These are phyloP conservation scores for Eutypa lata DNA, from an alignment of 2,329 filamentous ascomycete species.

Conservation along the genomic window DNA sequence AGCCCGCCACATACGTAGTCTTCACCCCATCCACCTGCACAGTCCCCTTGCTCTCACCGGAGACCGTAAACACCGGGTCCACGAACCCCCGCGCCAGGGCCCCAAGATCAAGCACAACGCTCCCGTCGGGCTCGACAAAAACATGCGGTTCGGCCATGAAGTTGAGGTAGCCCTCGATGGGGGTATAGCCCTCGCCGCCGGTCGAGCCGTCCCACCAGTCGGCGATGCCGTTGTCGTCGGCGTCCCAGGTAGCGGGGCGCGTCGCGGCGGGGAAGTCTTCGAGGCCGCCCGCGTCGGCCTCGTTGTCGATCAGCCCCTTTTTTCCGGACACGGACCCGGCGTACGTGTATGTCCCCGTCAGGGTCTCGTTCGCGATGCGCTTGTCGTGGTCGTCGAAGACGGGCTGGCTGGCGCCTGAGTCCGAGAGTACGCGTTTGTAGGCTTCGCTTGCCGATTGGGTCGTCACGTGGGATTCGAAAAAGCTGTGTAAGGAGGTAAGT, in stretches of 20 bases:
- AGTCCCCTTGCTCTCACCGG: neutral
- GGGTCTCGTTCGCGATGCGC: conserved; percentile 30
- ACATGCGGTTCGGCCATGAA: conserved; percentile 33
- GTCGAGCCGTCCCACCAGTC: conserved; percentile 34
- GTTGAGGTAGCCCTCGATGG: conserved; percentile 31
- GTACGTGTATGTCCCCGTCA: conserved; percentile 26
- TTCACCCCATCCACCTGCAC: neutral
- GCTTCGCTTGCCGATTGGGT: conserved; percentile 29
- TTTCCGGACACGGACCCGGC: conserved; percentile 26
- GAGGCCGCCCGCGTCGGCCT: conserved; percentile 29
- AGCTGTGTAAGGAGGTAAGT: conserved; percentile 3
- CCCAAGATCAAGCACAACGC: too few species aligned
- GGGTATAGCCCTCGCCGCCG: conserved; percentile 27
- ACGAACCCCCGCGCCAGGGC: too few species aligned
- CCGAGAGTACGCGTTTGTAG: conserved; percentile 32
- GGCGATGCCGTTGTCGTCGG: conserved; percentile 30
- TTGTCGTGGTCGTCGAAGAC: conserved; percentile 29
- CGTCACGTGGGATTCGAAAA: conserved; percentile 27
- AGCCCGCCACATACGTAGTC: too few species aligned
- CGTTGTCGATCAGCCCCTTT: conserved; percentile 31
- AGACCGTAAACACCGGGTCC: conserved; percentile 4
- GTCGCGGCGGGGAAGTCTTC: conserved; percentile 27
- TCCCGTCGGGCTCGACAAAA: conserved; percentile 15
- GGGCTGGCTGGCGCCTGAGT: conserved; percentile 28
- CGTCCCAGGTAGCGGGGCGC: conserved; percentile 27